Evolutionary conservation across 768 basidiomycete species (phyloP), one percentile per base, ranked within the genome.

Genomic region (Fibroporia radiculosa): DNA sequence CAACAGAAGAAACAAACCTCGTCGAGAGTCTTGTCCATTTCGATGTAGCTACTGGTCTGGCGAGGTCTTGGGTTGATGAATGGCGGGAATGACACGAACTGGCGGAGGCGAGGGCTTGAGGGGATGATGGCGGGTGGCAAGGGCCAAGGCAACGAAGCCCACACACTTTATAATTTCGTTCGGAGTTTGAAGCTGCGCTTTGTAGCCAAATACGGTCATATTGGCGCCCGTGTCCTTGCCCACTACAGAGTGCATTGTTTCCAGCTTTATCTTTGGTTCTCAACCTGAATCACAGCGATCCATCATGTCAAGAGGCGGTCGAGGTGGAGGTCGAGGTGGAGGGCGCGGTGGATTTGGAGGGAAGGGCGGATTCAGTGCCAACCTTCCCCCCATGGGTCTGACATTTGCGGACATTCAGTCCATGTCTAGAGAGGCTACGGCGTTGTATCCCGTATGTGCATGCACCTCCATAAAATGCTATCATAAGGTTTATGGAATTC

Each of bases 11-110:
- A 37, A 69, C 76, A 18, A 46, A 91, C 87, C 47, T 89, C 82
- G 62, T 91, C 87, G 48, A 91, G 83, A 56, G 84, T 75, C 68
- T 84, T 84, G 68, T 91, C 86, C 82, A 91, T 86, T 60, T 51
- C 63, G 38, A 48, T n/a, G n/a, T n/a, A n/a, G n/a, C n/a, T n/a
- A n/a, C n/a, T n/a, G n/a, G n/a, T n/a, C 13, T 11, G 44, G 6
- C n/a, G n/a, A n/a, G n/a, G n/a, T n/a, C n/a, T n/a, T n/a, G n/a
- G n/a, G n/a, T n/a, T n/a, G n/a, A n/a, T n/a, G n/a, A 42, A 5
- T 42, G 22, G 8, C 25, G 25, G 32, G 26, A 45, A n/a, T n/a
- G n/a, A n/a, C n/a, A n/a, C n/a, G n/a, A n/a, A n/a, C n/a, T n/a
- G n/a, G n/a, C n/a, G n/a, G n/a, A n/a, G n/a, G n/a, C n/a, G n/a